These are phyloP conservation scores for Erythrophleum ivorense DNA, from an alignment of 331 rosid species.

Conservation along the genomic window DNA sequence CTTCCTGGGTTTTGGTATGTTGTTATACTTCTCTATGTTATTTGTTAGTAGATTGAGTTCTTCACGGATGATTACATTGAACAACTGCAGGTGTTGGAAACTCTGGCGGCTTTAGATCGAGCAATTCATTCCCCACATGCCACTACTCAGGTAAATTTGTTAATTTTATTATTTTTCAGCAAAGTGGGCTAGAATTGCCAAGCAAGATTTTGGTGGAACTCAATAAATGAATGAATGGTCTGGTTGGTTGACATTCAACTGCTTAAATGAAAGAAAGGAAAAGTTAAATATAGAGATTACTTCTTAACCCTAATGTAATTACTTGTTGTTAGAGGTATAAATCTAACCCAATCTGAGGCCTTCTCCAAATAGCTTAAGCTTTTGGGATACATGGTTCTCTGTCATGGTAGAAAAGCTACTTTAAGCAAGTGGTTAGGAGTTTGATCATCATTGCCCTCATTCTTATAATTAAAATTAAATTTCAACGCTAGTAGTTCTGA, in stretches of 20 bases:
- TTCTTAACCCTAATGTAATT: neutral
- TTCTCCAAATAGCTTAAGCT: neutral
- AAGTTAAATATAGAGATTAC: constrained; percentile 12
- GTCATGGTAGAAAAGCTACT: neutral
- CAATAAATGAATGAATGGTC: constrained; percentile 18
- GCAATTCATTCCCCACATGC: constrained; percentile 98
- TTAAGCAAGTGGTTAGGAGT: neutral
- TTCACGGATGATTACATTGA: constrained; percentile 35
- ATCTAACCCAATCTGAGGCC: neutral
- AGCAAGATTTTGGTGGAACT: constrained; percentile 13
- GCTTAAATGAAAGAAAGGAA: constrained; percentile 17
- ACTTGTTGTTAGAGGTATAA: neutral
- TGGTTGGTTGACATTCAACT: constrained; percentile 27
- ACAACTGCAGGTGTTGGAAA: constrained; percentile 84
- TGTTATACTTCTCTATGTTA: constrained; percentile 24
- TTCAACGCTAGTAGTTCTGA: neutral
- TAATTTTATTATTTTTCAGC: constrained; percentile 15
- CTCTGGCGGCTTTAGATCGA: constrained; percentile 94
- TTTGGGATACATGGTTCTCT: constrained; percentile 1
- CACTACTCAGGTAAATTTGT: constrained; percentile 79
- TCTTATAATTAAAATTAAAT: neutral
- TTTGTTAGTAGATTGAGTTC: constrained; percentile 24
- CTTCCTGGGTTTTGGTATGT: constrained; percentile 98
- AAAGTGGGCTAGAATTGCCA: constrained; percentile 23
- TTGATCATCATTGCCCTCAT: neutral